Evolutionary conservation across 1,284 basidiomycete genomes (phyloP), one percentile per base, ranked within the genome.

Genomic region (Trichosporon ovoides): DNA sequence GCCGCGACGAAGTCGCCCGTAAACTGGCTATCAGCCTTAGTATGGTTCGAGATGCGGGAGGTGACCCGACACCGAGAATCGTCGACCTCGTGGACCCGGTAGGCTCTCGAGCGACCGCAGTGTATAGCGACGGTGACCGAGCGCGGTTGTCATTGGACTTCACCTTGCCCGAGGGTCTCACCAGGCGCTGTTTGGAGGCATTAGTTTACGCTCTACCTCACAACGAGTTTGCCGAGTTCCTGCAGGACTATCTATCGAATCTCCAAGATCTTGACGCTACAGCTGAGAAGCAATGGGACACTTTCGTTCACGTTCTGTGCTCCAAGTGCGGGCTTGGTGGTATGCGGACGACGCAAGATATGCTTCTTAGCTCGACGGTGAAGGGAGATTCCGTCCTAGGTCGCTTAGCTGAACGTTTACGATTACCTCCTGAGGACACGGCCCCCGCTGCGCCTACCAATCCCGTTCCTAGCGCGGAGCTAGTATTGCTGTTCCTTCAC

Each of bases 401-500:
- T 80, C 4, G 78, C 83, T 36, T 78, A 46, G 49, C 63, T 40
- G 46, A 62, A 38, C 52, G 56, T 13, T 74, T 86, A 16, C n/a
- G 77, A 81, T 57, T 53, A 20, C 50, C 53, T 3, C 38, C 35
- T 1, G n/a, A 43, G 31, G 22, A 38, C 37, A 62, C 31, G 38
- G 9, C 14, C 1, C 19, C 33, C 9, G 33, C 20, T 7, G 16
- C 36, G 3, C 36, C 19, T 2, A 51, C 48, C 3, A 13, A 34
- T 1, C 51, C 51, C 1, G 24, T 40, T 7, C 20, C 59, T 4
- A 40, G 31, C 35, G 54, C 61, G 1, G 50, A 64, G 7, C 55
- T 67, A 1, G 58, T 76, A 2, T 53, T 94, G 10, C 83, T 86
- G 57, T 85, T 85, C 0, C 74, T 95, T 1, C 91, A 94, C 71